These are phyloP conservation scores for Suillus plorans DNA, from an alignment of 768 basidiomycete genomes.

Conservation along the genomic window DNA sequence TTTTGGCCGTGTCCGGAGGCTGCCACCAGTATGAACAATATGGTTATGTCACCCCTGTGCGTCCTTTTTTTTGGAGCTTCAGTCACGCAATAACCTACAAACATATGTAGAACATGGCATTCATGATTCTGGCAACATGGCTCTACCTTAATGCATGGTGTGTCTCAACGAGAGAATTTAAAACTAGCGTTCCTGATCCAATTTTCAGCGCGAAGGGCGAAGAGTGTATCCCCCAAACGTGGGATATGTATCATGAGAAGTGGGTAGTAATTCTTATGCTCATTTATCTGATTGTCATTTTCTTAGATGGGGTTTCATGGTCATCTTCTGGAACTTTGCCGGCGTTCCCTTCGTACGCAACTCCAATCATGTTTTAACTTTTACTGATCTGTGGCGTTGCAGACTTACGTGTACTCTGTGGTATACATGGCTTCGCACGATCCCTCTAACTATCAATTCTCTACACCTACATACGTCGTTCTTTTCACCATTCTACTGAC, in stretches of 20 bases:
- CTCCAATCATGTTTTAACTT: neutral
- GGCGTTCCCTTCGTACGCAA: slow-evolving; percentile 86
- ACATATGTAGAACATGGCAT: slow-evolving; percentile 79
- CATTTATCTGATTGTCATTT: slow-evolving; percentile 4
- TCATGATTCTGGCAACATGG: slow-evolving; percentile 94
- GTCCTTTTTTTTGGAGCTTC: slow-evolving; percentile 23
- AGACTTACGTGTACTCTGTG: slow-evolving; percentile 97
- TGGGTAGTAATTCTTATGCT: slow-evolving; percentile 30
- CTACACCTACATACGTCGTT: slow-evolving; percentile 67
- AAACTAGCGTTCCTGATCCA: slow-evolving; percentile 3
- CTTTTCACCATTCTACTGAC: slow-evolving; percentile 76
- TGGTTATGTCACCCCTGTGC: slow-evolving; percentile 88
- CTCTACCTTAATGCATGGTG: slow-evolving; percentile 97
- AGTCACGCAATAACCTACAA: neutral
- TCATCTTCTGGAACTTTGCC: slow-evolving; percentile 97
- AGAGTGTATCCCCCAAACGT: slow-evolving; percentile 93
- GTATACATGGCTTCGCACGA: slow-evolving; percentile 98
- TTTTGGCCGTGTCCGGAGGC: slow-evolving; percentile 86
- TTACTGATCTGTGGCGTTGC: slow-evolving; percentile 3
- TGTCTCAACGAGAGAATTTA: neutral
- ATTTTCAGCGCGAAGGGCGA: slow-evolving; percentile 78
- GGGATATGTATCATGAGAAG: slow-evolving; percentile 99
- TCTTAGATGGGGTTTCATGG: slow-evolving; percentile 86
- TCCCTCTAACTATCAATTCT: slow-evolving; percentile 83
- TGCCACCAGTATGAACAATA: slow-evolving; percentile 94